Conservation (phyloP, 495 filamentous ascomycete species). For the Bacidia rubella region DNA sequence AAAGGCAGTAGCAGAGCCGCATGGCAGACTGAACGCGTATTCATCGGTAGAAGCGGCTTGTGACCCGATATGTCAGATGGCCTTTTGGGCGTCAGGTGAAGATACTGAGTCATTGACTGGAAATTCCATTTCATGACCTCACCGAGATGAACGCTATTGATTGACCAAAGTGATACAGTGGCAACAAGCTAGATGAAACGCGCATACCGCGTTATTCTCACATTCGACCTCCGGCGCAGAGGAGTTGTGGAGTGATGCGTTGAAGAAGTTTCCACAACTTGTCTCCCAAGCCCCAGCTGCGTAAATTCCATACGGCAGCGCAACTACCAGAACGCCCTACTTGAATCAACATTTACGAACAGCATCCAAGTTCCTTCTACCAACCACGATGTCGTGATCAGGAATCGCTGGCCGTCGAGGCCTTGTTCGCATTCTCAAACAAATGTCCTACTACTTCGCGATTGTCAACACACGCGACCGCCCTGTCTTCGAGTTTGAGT, state of each 20-base stretch:
- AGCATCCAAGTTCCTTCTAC: background rate
- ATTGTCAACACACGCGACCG: constrained; percentile 90
- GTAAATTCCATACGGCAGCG: too few relatives aligned
- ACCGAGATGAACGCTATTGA: too few relatives aligned
- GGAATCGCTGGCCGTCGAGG: background rate
- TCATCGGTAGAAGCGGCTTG: background rate
- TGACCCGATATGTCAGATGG: background rate
- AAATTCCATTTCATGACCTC: background rate
- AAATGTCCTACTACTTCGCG: constrained; percentile 93
- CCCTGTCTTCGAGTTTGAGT: constrained; percentile 88
- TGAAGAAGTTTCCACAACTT: too few relatives aligned
- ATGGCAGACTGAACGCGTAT: background rate
- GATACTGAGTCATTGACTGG: background rate
- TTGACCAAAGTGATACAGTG: too few relatives aligned
- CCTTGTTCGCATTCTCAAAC: background rate
- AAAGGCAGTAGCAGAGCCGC: background rate
- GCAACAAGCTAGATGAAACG: too few relatives aligned
- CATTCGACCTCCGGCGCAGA: too few relatives aligned
- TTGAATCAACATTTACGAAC: too few relatives aligned
- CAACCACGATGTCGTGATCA: background rate
- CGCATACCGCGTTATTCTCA: too few relatives aligned
- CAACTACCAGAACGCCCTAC: too few relatives aligned
- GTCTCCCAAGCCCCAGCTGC: too few relatives aligned
- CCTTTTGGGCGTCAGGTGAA: background rate
- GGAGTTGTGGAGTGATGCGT: too few relatives aligned